Conservation (phyloP, 768 basidiomycete species). For the Kwoniella sp. region DNA sequence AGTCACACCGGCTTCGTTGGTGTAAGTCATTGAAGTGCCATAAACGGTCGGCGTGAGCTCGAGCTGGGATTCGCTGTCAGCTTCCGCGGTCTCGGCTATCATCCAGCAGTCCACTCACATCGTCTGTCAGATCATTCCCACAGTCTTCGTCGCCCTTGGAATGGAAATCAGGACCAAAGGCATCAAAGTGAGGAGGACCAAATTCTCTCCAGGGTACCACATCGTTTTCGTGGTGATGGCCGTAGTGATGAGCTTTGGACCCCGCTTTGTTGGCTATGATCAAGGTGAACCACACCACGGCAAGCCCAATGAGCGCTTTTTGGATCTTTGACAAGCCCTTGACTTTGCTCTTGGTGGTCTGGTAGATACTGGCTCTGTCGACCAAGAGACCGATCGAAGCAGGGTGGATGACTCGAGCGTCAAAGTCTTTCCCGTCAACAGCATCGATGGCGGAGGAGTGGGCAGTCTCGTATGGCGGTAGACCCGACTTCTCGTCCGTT, state of each 20-base stretch:
- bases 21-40: slow-evolving; percentile 2
- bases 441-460: slow-evolving; percentile 1
- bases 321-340: slow-evolving; percentile 21
- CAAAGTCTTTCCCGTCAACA: slow-evolving; percentile 7
- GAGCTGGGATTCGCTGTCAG: neutral
- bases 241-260: slow-evolving; percentile 7
- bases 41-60: slow-evolving; percentile 6
- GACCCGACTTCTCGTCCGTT: slow-evolving; percentile 18
- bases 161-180: neutral
- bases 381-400: slow-evolving; percentile 13
- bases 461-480: neutral
- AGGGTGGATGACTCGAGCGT: slow-evolving; percentile 10
- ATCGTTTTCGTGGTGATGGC: slow-evolving; percentile 1
- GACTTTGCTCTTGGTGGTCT: neutral
- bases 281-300: slow-evolving; percentile 15
- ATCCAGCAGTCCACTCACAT: neutral
- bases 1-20: slow-evolving; percentile 4
- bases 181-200: neutral
- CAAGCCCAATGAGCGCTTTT: slow-evolving; percentile 19
- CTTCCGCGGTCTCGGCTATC: neutral
- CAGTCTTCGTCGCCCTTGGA: neutral
- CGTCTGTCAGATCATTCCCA: neutral
- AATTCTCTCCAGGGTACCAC: neutral
- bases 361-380: neutral
- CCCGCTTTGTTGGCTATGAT: slow-evolving; percentile 5